Evolutionary conservation across 2,329 filamentous ascomycete genomes (phyloP).

Genomic region (Trichoderma hamatum): DNA sequence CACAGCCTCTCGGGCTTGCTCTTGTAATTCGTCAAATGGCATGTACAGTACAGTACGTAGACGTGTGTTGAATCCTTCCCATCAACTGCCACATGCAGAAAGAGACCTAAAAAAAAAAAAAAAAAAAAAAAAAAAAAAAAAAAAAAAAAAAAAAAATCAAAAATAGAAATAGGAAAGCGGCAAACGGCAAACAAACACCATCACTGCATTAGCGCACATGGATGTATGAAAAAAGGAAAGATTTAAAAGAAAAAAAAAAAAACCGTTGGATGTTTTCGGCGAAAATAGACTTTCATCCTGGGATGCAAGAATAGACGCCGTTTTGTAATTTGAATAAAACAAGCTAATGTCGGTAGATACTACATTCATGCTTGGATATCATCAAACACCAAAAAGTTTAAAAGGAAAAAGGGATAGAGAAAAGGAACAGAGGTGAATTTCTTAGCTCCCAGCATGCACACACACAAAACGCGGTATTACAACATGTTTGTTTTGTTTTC

Average conservation of each 20-base stretch:
- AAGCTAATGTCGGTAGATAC: background rate
- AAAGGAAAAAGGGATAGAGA: background rate
- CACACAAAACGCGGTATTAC: slow-evolving; percentile 12
- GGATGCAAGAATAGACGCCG: background rate
- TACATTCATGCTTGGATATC: background rate
- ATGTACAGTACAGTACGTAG: background rate
- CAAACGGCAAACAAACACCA: background rate
- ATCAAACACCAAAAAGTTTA: background rate
- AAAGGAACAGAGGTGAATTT: slow-evolving; percentile 1
- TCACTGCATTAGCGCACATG: background rate
- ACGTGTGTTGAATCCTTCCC: background rate
- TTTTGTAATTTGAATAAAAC: background rate
- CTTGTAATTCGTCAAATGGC: background rate
- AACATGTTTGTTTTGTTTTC: slow-evolving; percentile 2
- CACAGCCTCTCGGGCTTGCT: background rate
- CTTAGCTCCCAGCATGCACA: background rate
- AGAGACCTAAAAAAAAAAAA: background rate
- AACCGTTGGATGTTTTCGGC: background rate
- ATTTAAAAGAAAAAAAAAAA: background rate
- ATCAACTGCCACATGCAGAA: background rate
- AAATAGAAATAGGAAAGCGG: background rate
- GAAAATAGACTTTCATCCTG: background rate
- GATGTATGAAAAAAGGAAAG: background rate
- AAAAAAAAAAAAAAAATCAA: background rate
- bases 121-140: background rate